phyloP scores from a whole-genome alignment of 1,284 basidiomycete genomes.

The Cystobasidium slooffiae region DNA sequence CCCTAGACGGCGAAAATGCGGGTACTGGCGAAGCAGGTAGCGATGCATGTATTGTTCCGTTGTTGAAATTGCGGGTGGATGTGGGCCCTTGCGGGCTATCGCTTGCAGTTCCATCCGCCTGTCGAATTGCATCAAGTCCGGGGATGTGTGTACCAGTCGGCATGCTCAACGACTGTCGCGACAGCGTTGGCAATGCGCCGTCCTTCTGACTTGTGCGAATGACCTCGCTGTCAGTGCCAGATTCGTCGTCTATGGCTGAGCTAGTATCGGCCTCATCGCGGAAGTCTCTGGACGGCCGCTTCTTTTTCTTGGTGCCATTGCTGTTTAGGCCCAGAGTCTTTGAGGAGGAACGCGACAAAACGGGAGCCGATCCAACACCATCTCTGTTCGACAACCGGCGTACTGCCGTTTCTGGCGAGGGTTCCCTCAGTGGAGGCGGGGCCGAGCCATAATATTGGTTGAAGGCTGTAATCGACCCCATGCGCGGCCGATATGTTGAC shows the following conservation, averaged over 20 bases:
- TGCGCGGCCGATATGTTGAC: constrained; percentile 13
- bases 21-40: constrained; percentile 22
- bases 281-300: not conserved
- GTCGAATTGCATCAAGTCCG: not conserved
- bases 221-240: not conserved
- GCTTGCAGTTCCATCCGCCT: not conserved
- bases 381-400: not conserved
- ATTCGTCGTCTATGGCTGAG: constrained; percentile 12
- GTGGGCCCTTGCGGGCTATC: not conserved
- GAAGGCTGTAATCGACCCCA: constrained; percentile 35
- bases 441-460: constrained; percentile 28
- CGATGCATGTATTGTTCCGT: not conserved
- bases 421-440: not conserved
- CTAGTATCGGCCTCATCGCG: constrained; percentile 7
- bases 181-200: constrained; percentile 45
- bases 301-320: not conserved
- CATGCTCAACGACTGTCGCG: constrained; percentile 45
- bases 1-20: constrained; percentile 19
- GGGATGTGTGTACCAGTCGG: constrained; percentile 43
- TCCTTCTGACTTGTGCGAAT: not conserved
- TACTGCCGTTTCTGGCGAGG: not conserved
- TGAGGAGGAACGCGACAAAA: not conserved
- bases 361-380: not conserved
- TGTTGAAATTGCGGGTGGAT: not conserved
- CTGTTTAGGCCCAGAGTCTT: not conserved